These are phyloP conservation scores for Cordyceps javanica DNA, from an alignment of 2,329 filamentous ascomycete genomes.

Conservation along the genomic window DNA sequence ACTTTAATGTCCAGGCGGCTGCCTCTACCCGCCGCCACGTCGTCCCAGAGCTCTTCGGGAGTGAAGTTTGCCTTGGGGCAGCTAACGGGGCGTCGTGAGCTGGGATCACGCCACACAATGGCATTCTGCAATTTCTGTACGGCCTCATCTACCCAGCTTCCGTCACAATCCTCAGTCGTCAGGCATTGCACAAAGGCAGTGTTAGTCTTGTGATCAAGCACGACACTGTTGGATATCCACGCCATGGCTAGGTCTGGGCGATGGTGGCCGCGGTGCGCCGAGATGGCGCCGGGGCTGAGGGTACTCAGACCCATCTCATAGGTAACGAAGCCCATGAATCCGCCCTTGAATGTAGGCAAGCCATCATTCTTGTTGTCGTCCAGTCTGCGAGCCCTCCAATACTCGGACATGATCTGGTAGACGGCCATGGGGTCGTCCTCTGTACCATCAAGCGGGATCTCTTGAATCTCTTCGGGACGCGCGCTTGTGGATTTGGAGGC, in stretches of 20 bases:
- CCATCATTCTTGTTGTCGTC: slow-evolving; percentile 12
- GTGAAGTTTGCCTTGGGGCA: slow-evolving; percentile 1
- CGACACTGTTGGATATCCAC: slow-evolving; percentile 71
- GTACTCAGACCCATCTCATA: slow-evolving; percentile 69
- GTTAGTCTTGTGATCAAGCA: slow-evolving; percentile 64
- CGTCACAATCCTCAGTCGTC: slow-evolving; percentile 20
- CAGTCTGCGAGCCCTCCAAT: slow-evolving; percentile 28
- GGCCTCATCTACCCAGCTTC: slow-evolving; percentile 26
- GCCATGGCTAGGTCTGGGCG: slow-evolving; percentile 68
- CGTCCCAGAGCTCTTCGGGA: slow-evolving; percentile 13
- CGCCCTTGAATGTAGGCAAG: slow-evolving; percentile 64
- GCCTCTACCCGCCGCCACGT: slow-evolving; percentile 6
- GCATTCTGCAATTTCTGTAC: slow-evolving; percentile 28
- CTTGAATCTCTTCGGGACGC: slow-evolving; percentile 22
- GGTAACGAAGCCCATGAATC: slow-evolving; percentile 76
- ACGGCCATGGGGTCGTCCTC: slow-evolving; percentile 31
- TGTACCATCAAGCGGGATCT: slow-evolving; percentile 19
- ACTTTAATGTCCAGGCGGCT: slow-evolving; percentile 26
- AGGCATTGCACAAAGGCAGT: slow-evolving; percentile 56
- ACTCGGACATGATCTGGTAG: slow-evolving; percentile 47
- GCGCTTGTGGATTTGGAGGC: background rate
- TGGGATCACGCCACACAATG: slow-evolving; percentile 24
- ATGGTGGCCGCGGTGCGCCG: slow-evolving; percentile 26
- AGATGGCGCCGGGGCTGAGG: slow-evolving; percentile 24
- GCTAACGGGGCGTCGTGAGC: slow-evolving; percentile 7